These are phyloP conservation scores for Camellia sinensis DNA, from an alignment of 148 eudicot species.

Conservation along the genomic window DNA sequence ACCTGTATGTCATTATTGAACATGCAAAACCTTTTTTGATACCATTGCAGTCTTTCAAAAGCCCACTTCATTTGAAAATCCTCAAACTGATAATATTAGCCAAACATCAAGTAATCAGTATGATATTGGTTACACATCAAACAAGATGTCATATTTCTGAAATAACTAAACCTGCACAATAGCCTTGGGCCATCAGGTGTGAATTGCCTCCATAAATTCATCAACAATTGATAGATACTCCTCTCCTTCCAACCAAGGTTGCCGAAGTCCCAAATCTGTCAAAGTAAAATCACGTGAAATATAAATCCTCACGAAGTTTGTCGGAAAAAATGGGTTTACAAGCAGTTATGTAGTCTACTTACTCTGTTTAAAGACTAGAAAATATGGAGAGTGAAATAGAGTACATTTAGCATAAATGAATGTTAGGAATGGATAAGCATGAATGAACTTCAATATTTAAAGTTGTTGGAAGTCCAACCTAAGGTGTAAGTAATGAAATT, in stretches of 20 bases:
- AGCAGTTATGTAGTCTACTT: neutral
- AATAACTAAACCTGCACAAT: conserved; percentile 79
- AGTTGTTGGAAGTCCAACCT: neutral
- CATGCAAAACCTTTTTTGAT: conserved; percentile 86
- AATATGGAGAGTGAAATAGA: neutral
- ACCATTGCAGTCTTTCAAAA: conserved; percentile 86
- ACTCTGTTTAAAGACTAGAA: neutral
- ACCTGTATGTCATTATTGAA: conserved; percentile 99
- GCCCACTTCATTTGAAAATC: conserved; percentile 99
- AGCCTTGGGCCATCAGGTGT: conserved; percentile 98
- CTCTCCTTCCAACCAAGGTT: conserved; percentile 93
- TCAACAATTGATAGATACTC: conserved; percentile 82
- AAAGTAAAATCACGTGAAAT: conserved; percentile 24
- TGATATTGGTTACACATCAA: conserved; percentile 12
- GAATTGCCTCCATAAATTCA: conserved; percentile 96
- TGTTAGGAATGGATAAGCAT: neutral
- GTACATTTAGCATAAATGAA: neutral
- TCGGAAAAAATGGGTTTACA: neutral
- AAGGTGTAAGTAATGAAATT: neutral
- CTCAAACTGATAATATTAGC: conserved; percentile 66
- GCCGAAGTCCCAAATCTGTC: conserved; percentile 88
- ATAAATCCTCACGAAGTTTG: conserved; percentile 7
- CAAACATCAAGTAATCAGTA: conserved; percentile 15
- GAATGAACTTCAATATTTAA: neutral
- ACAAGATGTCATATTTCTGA: conserved; percentile 9